Evolutionary conservation across 78 protist species (phyloP), one percentile per base, ranked within the genome.

Genomic region (Dictyostelium purpureum): DNA sequence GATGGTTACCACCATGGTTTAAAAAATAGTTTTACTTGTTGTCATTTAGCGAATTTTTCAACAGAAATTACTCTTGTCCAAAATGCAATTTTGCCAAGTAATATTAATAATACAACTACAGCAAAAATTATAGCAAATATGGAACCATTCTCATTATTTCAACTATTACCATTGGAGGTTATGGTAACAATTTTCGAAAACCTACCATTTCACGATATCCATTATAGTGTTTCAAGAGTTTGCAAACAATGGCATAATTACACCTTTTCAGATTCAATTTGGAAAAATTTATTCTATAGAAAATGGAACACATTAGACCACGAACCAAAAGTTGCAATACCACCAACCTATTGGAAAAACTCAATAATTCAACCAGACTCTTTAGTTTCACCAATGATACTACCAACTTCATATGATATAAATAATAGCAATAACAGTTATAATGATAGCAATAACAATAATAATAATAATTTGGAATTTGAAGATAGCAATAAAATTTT

Each of bases 161-260:
- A 59, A 70, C 7, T 83, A 6, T 12, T 83, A 42, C 90, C 90
- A 52, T n/a, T 57, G 42, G 79, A 71, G 11, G 79, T 83, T 1
- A 56, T 83, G 40, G 28, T 83, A 0, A 83, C 35, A 2, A 83
- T 83, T 11, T 83, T 83, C 11, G 90, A 57, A 16, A 47, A 71
- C 31, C 74, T 83, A 4, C 42, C 81, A 56, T 83, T 83, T 31
- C 26, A 69, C 4, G 90, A 83, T 49, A 74, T 83, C 1, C 26
- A 56, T 40, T 61, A 65, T 24, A 40, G 43, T n/a, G 80, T 83
- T 0, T 49, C 80, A 4, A 16, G 66, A 37, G 90, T 83, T 6
- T 71, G 80, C 19, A 83, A 40, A 49, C 90, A 69, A 43, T 83
- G 90, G 90, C 21, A 83, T 43, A 33, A 42, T 6, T 57, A 69